These are phyloP conservation scores for Aspergillus piperis DNA, from an alignment of 2,329 filamentous ascomycete genomes.

Conservation along the genomic window DNA sequence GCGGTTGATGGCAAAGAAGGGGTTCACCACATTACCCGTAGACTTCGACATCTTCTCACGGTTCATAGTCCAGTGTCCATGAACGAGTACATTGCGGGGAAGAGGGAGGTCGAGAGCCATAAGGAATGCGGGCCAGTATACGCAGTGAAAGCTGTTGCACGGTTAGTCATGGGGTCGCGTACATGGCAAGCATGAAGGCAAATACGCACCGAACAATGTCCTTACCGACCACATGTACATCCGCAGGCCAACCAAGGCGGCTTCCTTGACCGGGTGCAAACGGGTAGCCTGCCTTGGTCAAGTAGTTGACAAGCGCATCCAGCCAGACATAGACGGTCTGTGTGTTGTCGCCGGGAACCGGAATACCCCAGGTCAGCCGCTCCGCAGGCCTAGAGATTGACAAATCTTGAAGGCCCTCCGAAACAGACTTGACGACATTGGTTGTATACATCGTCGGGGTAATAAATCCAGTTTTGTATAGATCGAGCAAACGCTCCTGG, in stretches of 20 bases:
- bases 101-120: slow-evolving; percentile 81
- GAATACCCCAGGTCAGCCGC: slow-evolving; percentile 83
- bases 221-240: slow-evolving; percentile 92
- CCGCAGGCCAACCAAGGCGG: slow-evolving; percentile 77
- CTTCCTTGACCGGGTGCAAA: slow-evolving; percentile 64
- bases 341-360: slow-evolving; percentile 75
- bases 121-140: slow-evolving; percentile 97
- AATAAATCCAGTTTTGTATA: slow-evolving; percentile 82
- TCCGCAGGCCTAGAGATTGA: slow-evolving; percentile 82
- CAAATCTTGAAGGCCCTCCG: slow-evolving; percentile 77
- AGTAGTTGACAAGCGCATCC: slow-evolving; percentile 91
- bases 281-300: slow-evolving; percentile 84
- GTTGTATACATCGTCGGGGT: slow-evolving; percentile 70
- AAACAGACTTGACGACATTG: slow-evolving; percentile 77
- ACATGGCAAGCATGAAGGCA: not conserved
- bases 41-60: slow-evolving; percentile 96
- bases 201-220: slow-evolving; percentile 72
- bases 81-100: slow-evolving; percentile 78
- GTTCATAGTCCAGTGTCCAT: slow-evolving; percentile 94
- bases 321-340: slow-evolving; percentile 99
- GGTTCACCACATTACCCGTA: slow-evolving; percentile 90
- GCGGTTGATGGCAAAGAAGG: slow-evolving; percentile 84
- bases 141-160: slow-evolving; percentile 72
- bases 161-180: slow-evolving; percentile 18
- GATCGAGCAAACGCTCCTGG: slow-evolving; percentile 72